Evolutionary conservation across 768 basidiomycete species (phyloP).

Genomic region (Phylloporus sp.): DNA sequence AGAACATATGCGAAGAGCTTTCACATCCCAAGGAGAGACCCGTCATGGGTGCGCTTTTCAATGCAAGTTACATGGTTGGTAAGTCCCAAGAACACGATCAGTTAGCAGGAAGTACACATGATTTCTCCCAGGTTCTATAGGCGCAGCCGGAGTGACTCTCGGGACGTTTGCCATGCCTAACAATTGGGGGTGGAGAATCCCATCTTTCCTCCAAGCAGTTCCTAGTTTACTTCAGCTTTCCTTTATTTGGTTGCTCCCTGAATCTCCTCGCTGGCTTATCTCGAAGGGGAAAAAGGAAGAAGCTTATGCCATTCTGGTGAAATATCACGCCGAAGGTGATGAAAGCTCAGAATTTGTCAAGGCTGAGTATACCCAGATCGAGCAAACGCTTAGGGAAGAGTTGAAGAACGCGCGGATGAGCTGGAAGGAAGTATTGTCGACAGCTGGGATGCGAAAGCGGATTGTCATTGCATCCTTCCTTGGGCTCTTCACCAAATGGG

Average conservation of each 20-base stretch:
- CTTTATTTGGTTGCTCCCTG: slow-evolving; percentile 57
- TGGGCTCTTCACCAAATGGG: slow-evolving; percentile 7
- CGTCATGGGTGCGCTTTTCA: neutral
- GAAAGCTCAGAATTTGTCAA: slow-evolving; percentile 48
- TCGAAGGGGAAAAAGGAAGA: slow-evolving; percentile 50
- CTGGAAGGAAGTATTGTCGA: neutral
- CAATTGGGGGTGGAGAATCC: slow-evolving; percentile 67
- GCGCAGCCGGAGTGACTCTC: slow-evolving; percentile 51
- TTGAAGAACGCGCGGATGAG: neutral
- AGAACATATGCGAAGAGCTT: neutral
- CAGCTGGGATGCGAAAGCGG: slow-evolving; percentile 15
- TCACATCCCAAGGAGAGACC: slow-evolving; percentile 14
- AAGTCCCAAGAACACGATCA: neutral
- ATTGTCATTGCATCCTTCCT: slow-evolving; percentile 10
- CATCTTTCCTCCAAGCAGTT: slow-evolving; percentile 49
- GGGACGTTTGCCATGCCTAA: slow-evolving; percentile 57
- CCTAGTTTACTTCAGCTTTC: slow-evolving; percentile 50
- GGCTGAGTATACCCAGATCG: slow-evolving; percentile 55
- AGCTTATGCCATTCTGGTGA: slow-evolving; percentile 44
- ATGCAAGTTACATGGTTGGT: slow-evolving; percentile 1
- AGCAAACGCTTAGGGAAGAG: slow-evolving; percentile 43
- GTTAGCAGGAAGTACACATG: neutral
- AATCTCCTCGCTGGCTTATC: slow-evolving; percentile 63
- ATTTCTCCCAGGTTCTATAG: slow-evolving; percentile 4
- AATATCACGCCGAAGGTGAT: slow-evolving; percentile 62